Base-by-base conservation (phyloP, 495 filamentous ascomycete species). In the Aeminium ludgeri region DNA sequence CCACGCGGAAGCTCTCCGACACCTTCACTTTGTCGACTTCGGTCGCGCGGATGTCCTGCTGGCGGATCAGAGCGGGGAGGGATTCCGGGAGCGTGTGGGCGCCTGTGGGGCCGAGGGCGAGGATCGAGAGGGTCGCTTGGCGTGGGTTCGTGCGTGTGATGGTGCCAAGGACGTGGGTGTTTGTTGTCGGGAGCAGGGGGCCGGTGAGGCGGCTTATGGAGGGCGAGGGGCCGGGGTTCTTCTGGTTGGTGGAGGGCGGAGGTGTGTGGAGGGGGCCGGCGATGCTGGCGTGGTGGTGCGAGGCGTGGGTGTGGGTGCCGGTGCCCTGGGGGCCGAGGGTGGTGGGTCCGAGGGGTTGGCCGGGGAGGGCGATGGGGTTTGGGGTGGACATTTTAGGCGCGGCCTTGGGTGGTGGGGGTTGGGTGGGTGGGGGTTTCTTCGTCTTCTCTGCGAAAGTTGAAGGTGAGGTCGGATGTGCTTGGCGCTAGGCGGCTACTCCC, bases 21-120 rank as follows among this genome's bases (percentile, higher is more conserved):
- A 94, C 78, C 55, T 82, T 81, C 17, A 96, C 84, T 40, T 75
- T 79, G 45, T 97, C 89, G 63, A 93, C 93, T 70, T 97, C 89
- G 30, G 87, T 92, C 13, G 83, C 85, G 38, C 89, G 67, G 10
- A 97, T 82, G 53, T 97, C 89, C 60, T 96, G 87, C 46, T 74
- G 74, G 7, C 87, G 68, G 33, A 77, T 68, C 27, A 59, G n/a
- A 0, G 51, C 61, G 10, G 49, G 50, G 20, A 63, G 60, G 4
- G 48, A 23, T 17, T 55, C 56, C 7, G 31, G n/a, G 38, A 51
- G 50, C 6, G 58, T 54, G 8, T 66, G 68, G 31, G 79, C 79
- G 34, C 76, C 71, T 1, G 28, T 39, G 12, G 32, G 15, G 30
- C 44, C 40, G 30, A 48, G 36, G 3, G 43, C 44, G 20, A 89